Evolutionary conservation across 805 yeast species (phyloP).

Genomic region (Candida ficus): DNA sequence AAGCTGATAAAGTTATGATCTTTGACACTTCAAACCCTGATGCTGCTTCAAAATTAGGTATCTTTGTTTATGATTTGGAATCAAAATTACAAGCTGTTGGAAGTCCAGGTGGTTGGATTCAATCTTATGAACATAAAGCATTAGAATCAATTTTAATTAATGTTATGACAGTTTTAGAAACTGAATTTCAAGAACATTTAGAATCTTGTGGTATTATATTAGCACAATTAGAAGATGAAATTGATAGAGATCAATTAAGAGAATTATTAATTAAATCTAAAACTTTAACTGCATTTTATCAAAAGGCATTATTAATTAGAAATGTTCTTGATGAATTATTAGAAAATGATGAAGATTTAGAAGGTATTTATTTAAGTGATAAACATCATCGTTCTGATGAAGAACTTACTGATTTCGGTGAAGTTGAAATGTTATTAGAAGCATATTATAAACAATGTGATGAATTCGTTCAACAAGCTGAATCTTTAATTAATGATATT

Average conservation of each 20-base stretch:
- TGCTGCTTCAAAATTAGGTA: constrained; percentile 66
- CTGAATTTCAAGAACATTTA: constrained; percentile 61
- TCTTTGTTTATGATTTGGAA: constrained; percentile 81
- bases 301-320: constrained; percentile 68
- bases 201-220: constrained; percentile 57
- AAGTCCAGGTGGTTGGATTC: constrained; percentile 29
- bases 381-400: constrained; percentile 20
- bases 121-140: constrained; percentile 74
- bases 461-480: constrained; percentile 89
- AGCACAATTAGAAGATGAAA: constrained; percentile 68
- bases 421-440: constrained; percentile 82
- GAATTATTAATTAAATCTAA: constrained; percentile 72
- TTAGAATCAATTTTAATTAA: constrained; percentile 78
- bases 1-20: constrained; percentile 69
- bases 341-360: constrained; percentile 82
- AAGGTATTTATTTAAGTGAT: constrained; percentile 68
- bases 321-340: constrained; percentile 78
- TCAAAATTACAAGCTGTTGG: constrained; percentile 48
- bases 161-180: constrained; percentile 73
- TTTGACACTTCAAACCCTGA: constrained; percentile 59
- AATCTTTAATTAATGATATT: constrained; percentile 75
- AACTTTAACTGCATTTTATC: constrained; percentile 65
- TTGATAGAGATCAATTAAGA: constrained; percentile 69
- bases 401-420: constrained; percentile 49
- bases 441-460: constrained; percentile 89